Evolutionary conservation across 2,329 filamentous ascomycete genomes (phyloP), one percentile per base, ranked within the genome.

Genomic region (Cadophora sp.): DNA sequence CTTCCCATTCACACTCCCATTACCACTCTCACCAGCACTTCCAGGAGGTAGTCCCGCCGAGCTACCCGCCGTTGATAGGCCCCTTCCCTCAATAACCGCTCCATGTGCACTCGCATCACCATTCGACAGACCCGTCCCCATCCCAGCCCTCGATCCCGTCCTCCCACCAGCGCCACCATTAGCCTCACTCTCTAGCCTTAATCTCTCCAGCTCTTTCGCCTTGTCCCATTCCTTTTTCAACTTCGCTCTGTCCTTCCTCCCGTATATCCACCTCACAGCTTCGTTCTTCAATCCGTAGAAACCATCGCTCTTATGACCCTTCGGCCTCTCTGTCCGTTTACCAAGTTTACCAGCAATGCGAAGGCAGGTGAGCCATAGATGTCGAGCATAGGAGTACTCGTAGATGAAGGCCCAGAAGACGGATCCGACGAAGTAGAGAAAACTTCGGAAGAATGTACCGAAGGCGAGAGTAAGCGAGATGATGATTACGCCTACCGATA

Each of bases 381-480:
- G 16, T 50, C 59, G 59, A 16, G 43, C 27, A 22, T 50, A 62
- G 27, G 59, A 50, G 18, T 62, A 62, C 18, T 62, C 59, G 39
- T 50, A 62, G 14, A 62, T 39, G n/a, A 51, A 14, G n/a, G 59
- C 59, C 45, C 43, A 62, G 20, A 18, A 18, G 22, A 62, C 30
- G 41, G 47, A 41, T 20, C 47, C 50, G 18, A 45, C 5, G 36
- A 62, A 62, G 33, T 51, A 62, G 36, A 62, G 20, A 11, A 55
- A 18, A 7, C 30, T 53, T 48, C 62, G 62, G 4, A 65, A 43
- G 39, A 56, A 59, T 13, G 43, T 51, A 9, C 55, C 59, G 24
- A 70, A 70, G n/a, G 68, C 68, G 20, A 70, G 61, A n/a, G 60
- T 41, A 7, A 66, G 53, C 14, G 56, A 62, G 43, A 63, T 36